Base-by-base conservation (phyloP, 306 rosid species). In the Lupinus albus region DNA sequence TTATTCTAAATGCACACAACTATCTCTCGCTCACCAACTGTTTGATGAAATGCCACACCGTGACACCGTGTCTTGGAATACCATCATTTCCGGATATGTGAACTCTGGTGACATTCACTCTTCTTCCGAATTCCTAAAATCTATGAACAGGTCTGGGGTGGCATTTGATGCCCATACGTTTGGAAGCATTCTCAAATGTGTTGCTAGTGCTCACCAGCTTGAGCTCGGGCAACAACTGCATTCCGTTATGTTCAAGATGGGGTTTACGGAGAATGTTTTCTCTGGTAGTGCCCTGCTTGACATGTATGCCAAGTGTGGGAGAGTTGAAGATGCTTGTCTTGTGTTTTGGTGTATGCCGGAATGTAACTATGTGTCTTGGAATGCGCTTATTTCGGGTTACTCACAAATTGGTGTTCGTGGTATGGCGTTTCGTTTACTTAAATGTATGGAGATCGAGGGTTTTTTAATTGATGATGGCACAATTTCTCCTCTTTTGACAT, bases 261-360 rank as follows among this genome's bases (percentile, higher is more conserved):
- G 92, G 41, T 65, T 49, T 10, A 63, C 25, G 2, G 78, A 55
- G 44, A 81, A 87, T 48, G 79, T 92, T 32, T 85, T 84, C 56
- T 78, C 85, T 0, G 86, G 86, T 7, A 87, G 95, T 79, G 87
- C 95, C 7, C 95, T 89, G 54, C 41, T 87, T 78, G 97, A 92
- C 51, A 87, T 92, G 97, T 89, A 87, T 81, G 88, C 92, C 6
- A 92, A 92, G 78, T 87, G 97, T 73, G 82, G 75, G 62, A 85
- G 83, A 52, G 75, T 81, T 78, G 92, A 78, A 72, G 91, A 89
- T 15, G 97, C 92, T 0, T 69, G 15, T 58, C 25, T 50, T 55
- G 84, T 83, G 32, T 84, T 92, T 28, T 13, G 45, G 25, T 45
- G 32, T 38, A 77, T 92, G 79, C 88, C 84, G 0, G 82, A 81